phyloP scores from a whole-genome alignment of 2,329 filamentous ascomycete species.

The Moelleriella libera region DNA sequence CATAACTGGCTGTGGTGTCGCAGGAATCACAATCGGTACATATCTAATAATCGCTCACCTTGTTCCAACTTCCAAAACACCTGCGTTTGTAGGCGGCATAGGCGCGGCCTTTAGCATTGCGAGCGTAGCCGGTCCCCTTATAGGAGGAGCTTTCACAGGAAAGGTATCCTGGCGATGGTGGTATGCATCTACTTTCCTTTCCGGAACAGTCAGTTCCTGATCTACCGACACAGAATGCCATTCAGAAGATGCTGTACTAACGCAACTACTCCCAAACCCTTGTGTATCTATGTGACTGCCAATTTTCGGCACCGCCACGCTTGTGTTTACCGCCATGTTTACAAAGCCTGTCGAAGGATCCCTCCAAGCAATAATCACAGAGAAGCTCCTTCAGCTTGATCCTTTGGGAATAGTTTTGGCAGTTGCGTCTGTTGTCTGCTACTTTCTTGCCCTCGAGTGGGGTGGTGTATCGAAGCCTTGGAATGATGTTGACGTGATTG shows the following conservation, averaged over 20 bases:
- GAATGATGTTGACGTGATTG: conserved; percentile 10
- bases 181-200: background rate
- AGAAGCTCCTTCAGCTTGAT: conserved; percentile 10
- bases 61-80: conserved; percentile 9
- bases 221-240: no score
- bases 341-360: conserved; percentile 10
- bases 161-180: background rate
- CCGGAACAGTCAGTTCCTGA: no score
- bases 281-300: conserved; percentile 17
- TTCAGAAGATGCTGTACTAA: background rate
- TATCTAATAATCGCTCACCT: conserved; percentile 28
- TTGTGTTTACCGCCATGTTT: conserved; percentile 17
- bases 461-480: conserved; percentile 21
- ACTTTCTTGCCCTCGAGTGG: conserved; percentile 36
- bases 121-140: background rate
- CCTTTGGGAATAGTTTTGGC: conserved; percentile 15
- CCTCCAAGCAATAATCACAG: background rate
- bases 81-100: background rate
- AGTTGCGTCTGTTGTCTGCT: conserved; percentile 25
- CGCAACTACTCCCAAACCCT: conserved; percentile 4
- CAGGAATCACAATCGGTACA: conserved; percentile 27
- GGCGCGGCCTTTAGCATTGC: background rate
- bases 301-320: conserved; percentile 9
- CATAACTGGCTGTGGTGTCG: conserved; percentile 25
- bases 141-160: background rate